Base-by-base conservation (phyloP, 2,329 filamentous ascomycete genomes). In the Cladosporium phlei region DNA sequence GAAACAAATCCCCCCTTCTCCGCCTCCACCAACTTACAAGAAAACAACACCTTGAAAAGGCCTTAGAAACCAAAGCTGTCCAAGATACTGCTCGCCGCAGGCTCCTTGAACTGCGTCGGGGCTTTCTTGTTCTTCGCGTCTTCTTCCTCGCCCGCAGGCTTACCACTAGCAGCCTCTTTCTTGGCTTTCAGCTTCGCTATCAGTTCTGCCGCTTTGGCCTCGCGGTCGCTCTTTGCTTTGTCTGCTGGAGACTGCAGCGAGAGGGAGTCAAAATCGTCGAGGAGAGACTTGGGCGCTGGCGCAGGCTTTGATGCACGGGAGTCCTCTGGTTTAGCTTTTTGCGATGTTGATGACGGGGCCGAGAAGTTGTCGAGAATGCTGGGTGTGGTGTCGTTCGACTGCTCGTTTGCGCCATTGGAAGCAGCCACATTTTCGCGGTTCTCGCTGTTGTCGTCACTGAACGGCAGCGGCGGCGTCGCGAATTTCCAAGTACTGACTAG, bases 41-140 rank as follows among this genome's bases (percentile, higher is more conserved):
- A n/a, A n/a, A n/a, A n/a, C n/a, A n/a, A n/a, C n/a, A n/a, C n/a
- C n/a, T n/a, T n/a, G n/a, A n/a, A n/a, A n/a, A n/a, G n/a, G n/a
- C 25, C 3, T 66, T 67, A 97, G 63, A 97, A 93, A 1, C 91
- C 91, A 76, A 97, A 97, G 64, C 80, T 90, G 72, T 97, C 91
- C 58, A 97, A 73, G 61, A 98, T 69, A 49, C 88, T 91, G 63
- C 80, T 88, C 21, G 86, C 78, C 69, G 95, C 89, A n/a, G 93
- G 93, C 66, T 98, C 93, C 58, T 94, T 78, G 64, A 97, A 97
- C 52, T 84, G 82, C 16, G 85, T 88, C 1, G 88, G 82, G 12
- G 83, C 76, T 11, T 78, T 75, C 58, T 83, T 77, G 51, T 71
- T 68, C 57, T 68, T 67, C 55, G n/a, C n/a, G n/a, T n/a, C n/a